Base-by-base conservation (phyloP, 176 grass and related monocot species). In the Phoenix roebelenii region DNA sequence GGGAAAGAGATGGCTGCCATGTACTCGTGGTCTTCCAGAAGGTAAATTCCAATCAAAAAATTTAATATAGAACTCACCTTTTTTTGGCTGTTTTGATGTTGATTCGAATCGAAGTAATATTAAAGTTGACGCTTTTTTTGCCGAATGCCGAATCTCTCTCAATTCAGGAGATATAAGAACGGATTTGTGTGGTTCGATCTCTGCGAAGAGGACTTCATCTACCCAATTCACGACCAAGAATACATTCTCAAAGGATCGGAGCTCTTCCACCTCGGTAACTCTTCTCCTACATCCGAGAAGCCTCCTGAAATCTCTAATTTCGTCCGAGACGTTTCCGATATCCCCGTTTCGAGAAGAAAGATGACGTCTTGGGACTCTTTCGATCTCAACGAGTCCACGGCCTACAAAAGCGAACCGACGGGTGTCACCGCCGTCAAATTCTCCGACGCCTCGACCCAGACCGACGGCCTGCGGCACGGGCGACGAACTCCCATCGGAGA, bases 181-280 rank as follows among this genome's bases (percentile, higher is more conserved):
- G 92, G 87, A 7, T 97, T 80, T 71, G 87, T 97, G 70, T 91
- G 92, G 87, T 84, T 91, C 72, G 87, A 97, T 62, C 78, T 97
- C 55, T 52, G 81, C 1, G 78, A 80, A 64, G 81, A 88, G 25
- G 87, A 97, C 26, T 82, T 73, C 78, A 82, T 97, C 66, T 78
- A 91, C 78, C 87, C 92, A 9, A 78, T 97, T 60, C 68, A 75
- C 29, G 81, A 81, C 0, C 63, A 85, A 17, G 87, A 97, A 58
- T 97, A 97, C 63, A 87, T 97, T 53, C 83, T 97, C 61, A 97
- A 97, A 76, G 92, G 92, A 58, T 91, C 87, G 7, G 86, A 88
- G 73, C 22, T 4, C 63, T 51, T 65, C 74, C 3, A 75, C 28
- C n/a, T 14, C 0, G 25, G 58, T 66, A 71, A 77, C 15, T 89